Percentiles rank a stretch among this genome's conserved stretches.
Evolutionary conservation across 139 green algal species (phyloP).

Genomic region (Dunaliella primolecta): DNA sequence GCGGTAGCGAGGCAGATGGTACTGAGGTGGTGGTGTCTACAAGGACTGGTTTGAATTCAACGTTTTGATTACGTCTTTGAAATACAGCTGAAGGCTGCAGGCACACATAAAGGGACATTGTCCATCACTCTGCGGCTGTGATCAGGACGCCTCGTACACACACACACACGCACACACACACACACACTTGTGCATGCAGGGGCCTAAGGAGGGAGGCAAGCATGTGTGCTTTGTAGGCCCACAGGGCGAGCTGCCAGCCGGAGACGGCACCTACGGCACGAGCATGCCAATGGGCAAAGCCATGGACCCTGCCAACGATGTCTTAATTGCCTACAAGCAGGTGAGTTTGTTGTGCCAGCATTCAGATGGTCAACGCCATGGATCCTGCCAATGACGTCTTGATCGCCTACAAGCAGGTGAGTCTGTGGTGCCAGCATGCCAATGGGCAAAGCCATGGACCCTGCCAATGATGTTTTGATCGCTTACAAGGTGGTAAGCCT

Average conservation of each 20-base stretch:
- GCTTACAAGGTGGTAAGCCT: conserved; percentile 67
- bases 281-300: conserved; percentile 37
- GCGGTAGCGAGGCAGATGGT: too few relatives aligned
- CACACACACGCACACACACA: neutral
- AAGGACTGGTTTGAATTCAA: too few relatives aligned
- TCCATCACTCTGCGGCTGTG: too few relatives aligned
- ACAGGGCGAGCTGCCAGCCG: conserved; percentile 82
- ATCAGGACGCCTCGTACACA: too few relatives aligned
- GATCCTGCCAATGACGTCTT: conserved; percentile 72
- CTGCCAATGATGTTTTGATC: conserved; percentile 67
- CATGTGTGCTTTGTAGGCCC: conserved; percentile 77
- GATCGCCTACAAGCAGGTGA: conserved; percentile 70
- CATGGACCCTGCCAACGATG: conserved; percentile 68
- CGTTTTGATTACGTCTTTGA: too few relatives aligned
- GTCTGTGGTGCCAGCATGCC: conserved; percentile 41
- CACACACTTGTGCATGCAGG: neutral
- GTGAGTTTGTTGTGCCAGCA: conserved; percentile 7
- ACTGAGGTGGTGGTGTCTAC: too few relatives aligned
- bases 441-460: conserved; percentile 62
- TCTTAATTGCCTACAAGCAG: conserved; percentile 79
- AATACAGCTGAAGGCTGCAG: too few relatives aligned
- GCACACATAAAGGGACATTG: too few relatives aligned
- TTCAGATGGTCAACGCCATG: conserved; percentile 50
- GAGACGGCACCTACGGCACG: conserved; percentile 70
- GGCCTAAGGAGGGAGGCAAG: conserved; percentile 85